A percentile compares a stretch with the other conserved stretches of the same genome.
These are phyloP conservation scores for Isoetes taiwanensis DNA, from an alignment of 75 land plant species.

Conservation along the genomic window DNA sequence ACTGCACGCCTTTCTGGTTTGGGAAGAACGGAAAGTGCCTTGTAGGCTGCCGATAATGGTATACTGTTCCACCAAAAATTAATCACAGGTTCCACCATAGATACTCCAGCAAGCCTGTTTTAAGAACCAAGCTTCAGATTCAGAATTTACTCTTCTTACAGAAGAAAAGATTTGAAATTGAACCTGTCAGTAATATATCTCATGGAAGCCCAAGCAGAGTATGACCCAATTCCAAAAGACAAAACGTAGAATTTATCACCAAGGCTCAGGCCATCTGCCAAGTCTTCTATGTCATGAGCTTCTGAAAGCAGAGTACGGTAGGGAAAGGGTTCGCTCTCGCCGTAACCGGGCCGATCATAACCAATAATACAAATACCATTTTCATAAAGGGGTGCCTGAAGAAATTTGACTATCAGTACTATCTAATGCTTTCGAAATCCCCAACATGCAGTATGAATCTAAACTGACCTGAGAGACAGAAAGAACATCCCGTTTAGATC, in stretches of 20 bases:
- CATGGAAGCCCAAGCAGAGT: neutral
- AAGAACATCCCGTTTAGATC: neutral
- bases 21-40: neutral
- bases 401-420: too few species aligned
- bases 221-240: neutral
- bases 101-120: neutral
- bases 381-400: too few species aligned
- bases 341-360: neutral
- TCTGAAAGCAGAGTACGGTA: neutral
- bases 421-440: too few species aligned
- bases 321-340: neutral
- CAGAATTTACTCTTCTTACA: too few species aligned
- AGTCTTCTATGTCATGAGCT: conserved; percentile 5
- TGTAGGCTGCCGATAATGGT: neutral
- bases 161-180: neutral
- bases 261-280: neutral
- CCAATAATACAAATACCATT: neutral
- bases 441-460: too few species aligned
- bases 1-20: neutral
- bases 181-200: neutral
- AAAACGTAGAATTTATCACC: neutral
- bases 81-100: conserved; percentile 1
- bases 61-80: neutral
- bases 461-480: neutral
- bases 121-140: too few species aligned